A percentile compares a stretch with the other conserved stretches of the same genome.
phyloP scores from a whole-genome alignment of 768 basidiomycete genomes.

The Psilocybe azurescens region DNA sequence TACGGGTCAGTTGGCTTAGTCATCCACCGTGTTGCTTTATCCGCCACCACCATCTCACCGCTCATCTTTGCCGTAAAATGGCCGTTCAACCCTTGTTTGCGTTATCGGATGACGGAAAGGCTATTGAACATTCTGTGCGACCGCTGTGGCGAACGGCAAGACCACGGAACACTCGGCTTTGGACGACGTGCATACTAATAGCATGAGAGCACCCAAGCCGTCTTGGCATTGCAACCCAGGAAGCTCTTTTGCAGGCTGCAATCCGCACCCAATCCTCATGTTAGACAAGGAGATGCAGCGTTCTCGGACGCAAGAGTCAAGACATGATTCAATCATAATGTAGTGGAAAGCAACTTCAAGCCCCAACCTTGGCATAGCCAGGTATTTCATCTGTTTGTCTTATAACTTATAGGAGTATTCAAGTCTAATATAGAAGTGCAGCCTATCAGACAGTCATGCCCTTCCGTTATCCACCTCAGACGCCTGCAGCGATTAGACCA shows the following conservation, averaged over 20 bases:
- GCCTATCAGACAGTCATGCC: not conserved
- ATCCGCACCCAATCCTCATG: not conserved
- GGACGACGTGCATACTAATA: not conserved
- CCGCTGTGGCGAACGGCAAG: not conserved
- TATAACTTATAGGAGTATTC: not conserved
- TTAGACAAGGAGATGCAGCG: not conserved
- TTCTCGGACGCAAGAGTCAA: not conserved
- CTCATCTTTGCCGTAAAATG: not conserved
- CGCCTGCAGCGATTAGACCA: not conserved
- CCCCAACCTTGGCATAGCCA: not conserved
- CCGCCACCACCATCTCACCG: not conserved
- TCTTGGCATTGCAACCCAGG: constrained; percentile 2
- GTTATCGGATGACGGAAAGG: not conserved
- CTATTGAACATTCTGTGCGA: not conserved
- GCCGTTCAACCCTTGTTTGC: not conserved
- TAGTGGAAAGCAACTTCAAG: not conserved
- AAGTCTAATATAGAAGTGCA: not conserved
- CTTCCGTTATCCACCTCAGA: not conserved
- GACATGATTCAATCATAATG: not conserved
- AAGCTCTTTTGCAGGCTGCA: not conserved
- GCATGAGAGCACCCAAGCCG: not conserved
- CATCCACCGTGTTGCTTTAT: not conserved
- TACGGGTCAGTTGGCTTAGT: not conserved
- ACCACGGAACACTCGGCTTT: not conserved
- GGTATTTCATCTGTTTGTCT: not conserved